A percentile compares a stretch with the other conserved stretches of the same genome.
Conservation (phyloP, 2,329 filamentous ascomycete species). For the Nemania sp. region DNA sequence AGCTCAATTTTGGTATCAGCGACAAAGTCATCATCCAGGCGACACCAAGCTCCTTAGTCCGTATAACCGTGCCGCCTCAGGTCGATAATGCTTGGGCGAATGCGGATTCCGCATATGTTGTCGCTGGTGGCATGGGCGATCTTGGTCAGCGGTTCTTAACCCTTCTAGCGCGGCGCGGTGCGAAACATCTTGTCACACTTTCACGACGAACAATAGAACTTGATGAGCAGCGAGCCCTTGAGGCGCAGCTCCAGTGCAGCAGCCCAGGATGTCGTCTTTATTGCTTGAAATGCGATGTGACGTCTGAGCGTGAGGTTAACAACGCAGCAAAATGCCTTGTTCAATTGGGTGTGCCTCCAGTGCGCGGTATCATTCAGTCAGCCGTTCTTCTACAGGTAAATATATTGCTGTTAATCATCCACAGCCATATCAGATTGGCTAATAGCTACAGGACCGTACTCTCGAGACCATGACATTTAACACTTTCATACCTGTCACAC, state of each 20-base stretch:
- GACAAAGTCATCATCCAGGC: background rate
- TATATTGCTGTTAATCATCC: background rate
- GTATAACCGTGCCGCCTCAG: background rate
- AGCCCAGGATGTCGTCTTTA: background rate
- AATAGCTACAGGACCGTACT: conserved; percentile 16
- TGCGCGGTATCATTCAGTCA: conserved; percentile 22
- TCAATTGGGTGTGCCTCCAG: conserved; percentile 14
- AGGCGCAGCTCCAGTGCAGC: background rate
- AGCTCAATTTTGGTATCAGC: background rate
- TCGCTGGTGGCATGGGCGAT: conserved; percentile 29
- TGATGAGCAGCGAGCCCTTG: background rate
- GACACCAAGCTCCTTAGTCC: background rate
- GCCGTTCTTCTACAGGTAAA: conserved; percentile 22
- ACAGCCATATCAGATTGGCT: background rate
- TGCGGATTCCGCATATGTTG: conserved; percentile 19
- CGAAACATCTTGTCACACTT: conserved; percentile 23
- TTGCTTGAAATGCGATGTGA: background rate
- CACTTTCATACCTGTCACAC: conserved; percentile 6
- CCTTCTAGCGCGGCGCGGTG: conserved; percentile 25
- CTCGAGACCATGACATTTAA: conserved; percentile 23
- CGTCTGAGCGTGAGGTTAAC: conserved; percentile 9
- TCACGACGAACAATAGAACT: conserved; percentile 10
- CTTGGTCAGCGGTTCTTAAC: conserved; percentile 22
- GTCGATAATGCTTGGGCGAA: background rate
- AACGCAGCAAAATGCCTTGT: background rate